A percentile compares a stretch with the other conserved stretches of the same genome.
Evolutionary conservation across 148 eudicot species (phyloP).

Genomic region (Fagopyrum tataricum): DNA sequence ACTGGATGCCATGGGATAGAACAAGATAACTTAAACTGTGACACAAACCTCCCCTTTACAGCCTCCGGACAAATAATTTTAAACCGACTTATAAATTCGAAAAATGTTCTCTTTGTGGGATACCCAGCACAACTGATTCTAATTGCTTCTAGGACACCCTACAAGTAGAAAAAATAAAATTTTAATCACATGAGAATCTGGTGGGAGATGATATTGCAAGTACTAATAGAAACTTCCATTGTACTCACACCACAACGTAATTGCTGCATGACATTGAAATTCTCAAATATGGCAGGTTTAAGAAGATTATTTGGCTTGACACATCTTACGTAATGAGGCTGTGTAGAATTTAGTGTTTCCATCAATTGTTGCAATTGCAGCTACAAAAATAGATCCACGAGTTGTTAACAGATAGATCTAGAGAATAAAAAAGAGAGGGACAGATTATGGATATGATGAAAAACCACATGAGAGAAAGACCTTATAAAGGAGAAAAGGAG

Average conservation of each 20-base stretch:
- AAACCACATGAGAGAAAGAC: not conserved
- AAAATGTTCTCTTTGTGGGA: slow-evolving; percentile 85
- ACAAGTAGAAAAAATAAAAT: slow-evolving; percentile 22
- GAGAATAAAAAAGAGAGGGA: not conserved
- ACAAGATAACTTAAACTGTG: slow-evolving; percentile 9
- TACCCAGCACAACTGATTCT: slow-evolving; percentile 96
- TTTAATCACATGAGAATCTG: slow-evolving; percentile 6
- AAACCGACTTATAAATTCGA: slow-evolving; percentile 72
- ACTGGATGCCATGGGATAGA: not conserved
- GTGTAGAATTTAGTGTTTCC: slow-evolving; percentile 94
- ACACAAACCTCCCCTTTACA: slow-evolving; percentile 63
- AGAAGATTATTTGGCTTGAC: slow-evolving; percentile 95
- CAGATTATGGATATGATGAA: not conserved
- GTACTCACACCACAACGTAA: slow-evolving; percentile 98
- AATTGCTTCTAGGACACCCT: slow-evolving; percentile 99
- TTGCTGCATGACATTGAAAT: slow-evolving; percentile 88
- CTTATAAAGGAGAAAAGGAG: too few relatives aligned
- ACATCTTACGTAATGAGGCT: slow-evolving; percentile 97
- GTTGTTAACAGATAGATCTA: not conserved
- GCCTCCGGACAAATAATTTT: slow-evolving; percentile 77
- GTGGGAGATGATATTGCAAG: not conserved
- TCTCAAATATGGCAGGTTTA: slow-evolving; percentile 92
- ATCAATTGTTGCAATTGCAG: slow-evolving; percentile 83
- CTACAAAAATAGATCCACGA: slow-evolving; percentile 35
- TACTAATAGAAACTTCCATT: slow-evolving; percentile 11